Evolutionary conservation across 2,329 filamentous ascomycete species (phyloP).

Genomic region (Chaetothyriales sp.): DNA sequence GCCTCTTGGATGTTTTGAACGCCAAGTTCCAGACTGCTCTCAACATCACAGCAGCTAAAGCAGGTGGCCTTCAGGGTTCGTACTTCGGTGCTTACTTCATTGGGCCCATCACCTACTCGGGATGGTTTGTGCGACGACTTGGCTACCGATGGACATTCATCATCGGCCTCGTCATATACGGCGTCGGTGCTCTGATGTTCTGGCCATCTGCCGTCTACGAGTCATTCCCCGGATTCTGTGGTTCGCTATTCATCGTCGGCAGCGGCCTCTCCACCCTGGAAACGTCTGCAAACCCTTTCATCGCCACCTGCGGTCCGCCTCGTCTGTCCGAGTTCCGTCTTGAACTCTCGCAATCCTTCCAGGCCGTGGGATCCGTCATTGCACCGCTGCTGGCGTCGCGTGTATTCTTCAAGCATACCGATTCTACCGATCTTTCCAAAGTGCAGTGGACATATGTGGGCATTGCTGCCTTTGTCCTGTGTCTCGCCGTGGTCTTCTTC

Average conservation of each 20-base stretch:
- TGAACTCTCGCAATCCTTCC: slow-evolving; percentile 65
- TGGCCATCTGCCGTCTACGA: slow-evolving; percentile 66
- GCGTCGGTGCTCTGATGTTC: slow-evolving; percentile 64
- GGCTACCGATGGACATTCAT: slow-evolving; percentile 66
- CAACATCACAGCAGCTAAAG: slow-evolving; percentile 41
- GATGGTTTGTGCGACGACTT: slow-evolving; percentile 53
- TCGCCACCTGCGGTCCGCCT: slow-evolving; percentile 63
- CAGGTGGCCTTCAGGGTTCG: slow-evolving; percentile 48
- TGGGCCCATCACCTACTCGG: slow-evolving; percentile 39
- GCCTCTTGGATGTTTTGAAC: slow-evolving; percentile 37
- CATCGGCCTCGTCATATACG: slow-evolving; percentile 55
- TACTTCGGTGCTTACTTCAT: slow-evolving; percentile 51
- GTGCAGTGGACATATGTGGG: slow-evolving; percentile 75
- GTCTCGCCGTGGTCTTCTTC: slow-evolving; percentile 54
- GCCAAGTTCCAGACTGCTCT: slow-evolving; percentile 47
- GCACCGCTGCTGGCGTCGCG: slow-evolving; percentile 56
- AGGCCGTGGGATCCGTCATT: slow-evolving; percentile 61
- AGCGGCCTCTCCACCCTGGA: slow-evolving; percentile 61
- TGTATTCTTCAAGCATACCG: slow-evolving; percentile 51
- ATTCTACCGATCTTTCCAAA: slow-evolving; percentile 47
- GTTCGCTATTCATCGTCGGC: slow-evolving; percentile 54
- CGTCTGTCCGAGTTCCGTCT: slow-evolving; percentile 64
- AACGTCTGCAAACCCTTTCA: slow-evolving; percentile 65
- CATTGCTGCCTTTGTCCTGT: slow-evolving; percentile 57
- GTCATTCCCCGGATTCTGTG: slow-evolving; percentile 62